phyloP scores from a whole-genome alignment of 768 basidiomycete genomes.

The Mycena galopus region DNA sequence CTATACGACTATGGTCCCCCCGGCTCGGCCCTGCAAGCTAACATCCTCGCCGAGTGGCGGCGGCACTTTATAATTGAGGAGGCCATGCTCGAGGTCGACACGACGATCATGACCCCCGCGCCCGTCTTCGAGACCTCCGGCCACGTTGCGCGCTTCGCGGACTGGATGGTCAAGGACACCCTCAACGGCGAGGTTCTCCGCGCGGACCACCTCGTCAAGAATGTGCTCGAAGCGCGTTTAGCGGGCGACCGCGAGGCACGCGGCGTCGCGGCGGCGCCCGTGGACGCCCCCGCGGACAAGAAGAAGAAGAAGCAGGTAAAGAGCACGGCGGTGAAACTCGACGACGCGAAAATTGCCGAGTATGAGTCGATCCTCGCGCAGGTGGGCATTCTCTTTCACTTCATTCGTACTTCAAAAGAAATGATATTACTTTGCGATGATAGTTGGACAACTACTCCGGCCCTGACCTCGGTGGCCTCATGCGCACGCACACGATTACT shows the following conservation, averaged over 20 bases:
- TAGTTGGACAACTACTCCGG: conserved; percentile 96
- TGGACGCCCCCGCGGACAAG: conserved; percentile 67
- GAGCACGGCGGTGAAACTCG: conserved; percentile 74
- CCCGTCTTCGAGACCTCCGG: conserved; percentile 97
- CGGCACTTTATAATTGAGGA: conserved; percentile 99
- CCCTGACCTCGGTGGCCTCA: conserved; percentile 88
- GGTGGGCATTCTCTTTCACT: too few species aligned
- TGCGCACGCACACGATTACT: conserved; percentile 80
- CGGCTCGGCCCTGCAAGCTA: conserved; percentile 94
- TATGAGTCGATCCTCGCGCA: conserved; percentile 91
- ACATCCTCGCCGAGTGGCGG: conserved; percentile 96
- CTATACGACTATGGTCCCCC: conserved; percentile 98
- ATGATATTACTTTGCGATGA: too few species aligned
- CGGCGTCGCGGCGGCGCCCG: conserved; percentile 71
- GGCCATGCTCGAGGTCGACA: conserved; percentile 98
- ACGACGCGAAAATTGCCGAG: conserved; percentile 78
- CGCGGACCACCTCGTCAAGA: conserved; percentile 96
- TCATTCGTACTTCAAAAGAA: neutral
- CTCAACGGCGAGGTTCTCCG: conserved; percentile 97
- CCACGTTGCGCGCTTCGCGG: conserved; percentile 97
- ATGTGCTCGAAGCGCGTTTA: conserved; percentile 89
- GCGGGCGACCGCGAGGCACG: conserved; percentile 93
- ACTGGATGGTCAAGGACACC: conserved; percentile 99
- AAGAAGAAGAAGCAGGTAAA: conserved; percentile 83
- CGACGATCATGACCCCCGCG: conserved; percentile 96